A percentile compares a stretch with the other conserved stretches of the same genome.
These are phyloP conservation scores for Tricholoma sp. DNA, from an alignment of 768 basidiomycete species.

Conservation along the genomic window DNA sequence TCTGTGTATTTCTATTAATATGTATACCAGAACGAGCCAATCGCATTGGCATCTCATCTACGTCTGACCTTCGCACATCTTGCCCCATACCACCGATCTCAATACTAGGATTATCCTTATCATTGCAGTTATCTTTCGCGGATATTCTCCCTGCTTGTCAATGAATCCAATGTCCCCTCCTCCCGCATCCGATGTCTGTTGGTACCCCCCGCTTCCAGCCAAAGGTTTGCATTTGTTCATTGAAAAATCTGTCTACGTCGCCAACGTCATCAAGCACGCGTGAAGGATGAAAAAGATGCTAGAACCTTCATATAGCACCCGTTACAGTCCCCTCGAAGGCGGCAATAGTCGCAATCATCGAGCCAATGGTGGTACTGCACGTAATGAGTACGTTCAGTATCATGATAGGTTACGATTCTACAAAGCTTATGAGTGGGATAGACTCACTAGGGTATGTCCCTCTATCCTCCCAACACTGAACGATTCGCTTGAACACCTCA, in stretches of 20 bases:
- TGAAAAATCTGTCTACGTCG: conserved; percentile 48
- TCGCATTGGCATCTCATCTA: no score
- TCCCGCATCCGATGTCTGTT: not conserved
- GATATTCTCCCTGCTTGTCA: not conserved
- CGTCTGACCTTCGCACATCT: not conserved
- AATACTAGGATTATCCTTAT: not conserved
- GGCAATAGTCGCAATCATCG: no score
- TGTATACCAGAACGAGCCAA: not conserved
- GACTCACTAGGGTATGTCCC: no score
- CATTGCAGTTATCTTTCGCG: not conserved
- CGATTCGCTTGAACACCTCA: no score
- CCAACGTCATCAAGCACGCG: conserved; percentile 46
- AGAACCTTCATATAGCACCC: conserved; percentile 59
- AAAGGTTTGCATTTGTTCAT: conserved; percentile 63
- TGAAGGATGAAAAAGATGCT: conserved; percentile 56
- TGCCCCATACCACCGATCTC: not conserved
- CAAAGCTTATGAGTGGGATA: no score
- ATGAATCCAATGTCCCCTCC: not conserved
- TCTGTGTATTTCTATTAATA: not conserved
- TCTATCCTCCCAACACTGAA: no score
- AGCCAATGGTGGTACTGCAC: no score
- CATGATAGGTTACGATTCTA: no score
- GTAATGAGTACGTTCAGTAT: no score
- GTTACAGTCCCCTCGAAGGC: no score
- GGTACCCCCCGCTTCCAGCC: conserved; percentile 46